A percentile compares a stretch with the other conserved stretches of the same genome.
These are phyloP conservation scores for Colletotrichum falcatum DNA, from an alignment of 2,329 filamentous ascomycete species.

Conservation along the genomic window DNA sequence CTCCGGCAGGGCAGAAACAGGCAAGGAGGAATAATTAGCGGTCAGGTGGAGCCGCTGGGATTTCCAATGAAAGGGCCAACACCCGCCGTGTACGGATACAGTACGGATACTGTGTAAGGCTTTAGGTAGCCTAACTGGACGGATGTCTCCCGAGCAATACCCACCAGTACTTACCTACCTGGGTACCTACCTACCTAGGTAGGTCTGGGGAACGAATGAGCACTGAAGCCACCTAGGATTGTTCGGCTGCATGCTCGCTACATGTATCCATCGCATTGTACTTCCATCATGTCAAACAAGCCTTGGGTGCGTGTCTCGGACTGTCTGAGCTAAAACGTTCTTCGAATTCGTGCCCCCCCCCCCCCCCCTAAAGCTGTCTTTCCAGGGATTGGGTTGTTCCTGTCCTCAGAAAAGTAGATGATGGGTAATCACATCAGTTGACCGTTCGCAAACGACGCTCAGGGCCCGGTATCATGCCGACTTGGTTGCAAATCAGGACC, in stretches of 20 bases:
- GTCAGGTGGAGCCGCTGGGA: conserved; percentile 4
- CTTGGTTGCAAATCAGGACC: not conserved
- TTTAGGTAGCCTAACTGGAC: too few species aligned
- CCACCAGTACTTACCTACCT: too few species aligned
- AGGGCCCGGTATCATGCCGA: too few species aligned
- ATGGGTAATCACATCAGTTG: not conserved
- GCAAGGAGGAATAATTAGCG: not conserved
- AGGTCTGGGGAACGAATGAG: conserved; percentile 15
- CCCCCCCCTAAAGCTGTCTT: not conserved
- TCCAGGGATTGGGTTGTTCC: not conserved
- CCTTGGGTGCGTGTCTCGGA: conserved; percentile 2
- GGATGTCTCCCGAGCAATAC: not conserved
- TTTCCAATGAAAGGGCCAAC: not conserved
- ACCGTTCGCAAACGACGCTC: conserved; percentile 2
- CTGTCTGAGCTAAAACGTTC: conserved; percentile 6
- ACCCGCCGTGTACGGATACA: too few species aligned
- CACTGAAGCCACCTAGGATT: not conserved
- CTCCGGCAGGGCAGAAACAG: too few species aligned
- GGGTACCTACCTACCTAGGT: too few species aligned
- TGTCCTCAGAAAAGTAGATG: not conserved
- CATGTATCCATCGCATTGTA: too few species aligned
- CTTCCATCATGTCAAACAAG: not conserved
- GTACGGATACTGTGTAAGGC: too few species aligned
- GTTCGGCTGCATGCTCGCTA: not conserved
- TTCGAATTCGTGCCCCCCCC: too few species aligned